A percentile compares a stretch with the other conserved stretches of the same genome.
phyloP scores from a whole-genome alignment of 106 monocot species.

The Triglochin maritima region DNA sequence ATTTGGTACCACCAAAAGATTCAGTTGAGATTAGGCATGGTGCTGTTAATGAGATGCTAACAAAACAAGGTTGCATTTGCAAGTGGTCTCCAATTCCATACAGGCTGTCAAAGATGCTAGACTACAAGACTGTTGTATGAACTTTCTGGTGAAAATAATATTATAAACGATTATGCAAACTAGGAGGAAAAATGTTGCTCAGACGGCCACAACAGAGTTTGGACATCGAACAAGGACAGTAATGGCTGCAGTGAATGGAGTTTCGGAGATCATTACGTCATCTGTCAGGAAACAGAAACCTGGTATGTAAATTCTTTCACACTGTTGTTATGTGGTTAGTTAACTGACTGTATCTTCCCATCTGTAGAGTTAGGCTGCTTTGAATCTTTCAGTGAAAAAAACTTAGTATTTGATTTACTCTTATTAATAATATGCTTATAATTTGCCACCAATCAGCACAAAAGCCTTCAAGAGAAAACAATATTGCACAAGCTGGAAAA shows the following conservation, averaged over 20 bases:
- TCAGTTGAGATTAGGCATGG: too few species aligned
- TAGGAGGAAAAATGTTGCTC: constrained; percentile 38
- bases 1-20: too few species aligned
- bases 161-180: constrained; percentile 60
- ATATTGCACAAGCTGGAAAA: constrained; percentile 13
- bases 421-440: neutral
- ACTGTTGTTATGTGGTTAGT: neutral
- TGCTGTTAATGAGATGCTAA: too few species aligned
- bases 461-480: constrained; percentile 19
- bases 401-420: neutral
- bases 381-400: neutral
- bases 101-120: neutral
- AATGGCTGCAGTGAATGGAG: constrained; percentile 34
- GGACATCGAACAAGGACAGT: constrained; percentile 37
- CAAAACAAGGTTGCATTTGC: neutral
- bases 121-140: neutral
- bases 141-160: neutral
- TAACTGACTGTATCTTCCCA: neutral
- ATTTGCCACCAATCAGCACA: constrained; percentile 10
- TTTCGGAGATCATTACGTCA: constrained; percentile 52
- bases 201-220: constrained; percentile 16
- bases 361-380: neutral
- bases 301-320: constrained; percentile 17
- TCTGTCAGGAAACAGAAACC: constrained; percentile 46
- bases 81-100: neutral